phyloP scores from a whole-genome alignment of 2,329 filamentous ascomycete species.

The Fusarium succisae region DNA sequence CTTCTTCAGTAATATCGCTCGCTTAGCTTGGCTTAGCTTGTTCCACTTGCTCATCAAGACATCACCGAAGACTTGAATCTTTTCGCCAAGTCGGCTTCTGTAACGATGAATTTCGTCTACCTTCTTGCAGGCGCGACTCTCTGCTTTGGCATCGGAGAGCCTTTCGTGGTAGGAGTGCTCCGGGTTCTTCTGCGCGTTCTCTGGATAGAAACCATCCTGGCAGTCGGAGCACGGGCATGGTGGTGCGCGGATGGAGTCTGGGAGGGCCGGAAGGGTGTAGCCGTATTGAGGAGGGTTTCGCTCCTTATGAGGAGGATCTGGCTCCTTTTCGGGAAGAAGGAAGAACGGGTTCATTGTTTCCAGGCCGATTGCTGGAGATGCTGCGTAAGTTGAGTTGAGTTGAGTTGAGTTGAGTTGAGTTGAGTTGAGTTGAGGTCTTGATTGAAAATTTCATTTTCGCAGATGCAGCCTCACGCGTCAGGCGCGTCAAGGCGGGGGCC shows the following conservation, averaged over 20 bases:
- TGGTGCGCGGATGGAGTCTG: not conserved
- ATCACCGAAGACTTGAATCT: accelerated
- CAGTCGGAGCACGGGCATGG: accelerated
- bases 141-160: too few relatives aligned
- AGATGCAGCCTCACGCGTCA: accelerated
- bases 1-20: accelerated
- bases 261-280: too few relatives aligned
- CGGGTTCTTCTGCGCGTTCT: too few relatives aligned
- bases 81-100: too few relatives aligned
- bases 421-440: accelerated
- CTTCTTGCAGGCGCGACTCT: too few relatives aligned
- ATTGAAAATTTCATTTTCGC: not conserved
- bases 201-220: not conserved
- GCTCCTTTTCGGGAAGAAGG: not conserved
- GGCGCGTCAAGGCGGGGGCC: not conserved
- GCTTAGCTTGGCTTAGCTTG: accelerated
- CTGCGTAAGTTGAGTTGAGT: accelerated
- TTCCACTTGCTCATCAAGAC: accelerated
- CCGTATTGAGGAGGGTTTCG: too few relatives aligned
- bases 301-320: not conserved
- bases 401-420: too few relatives aligned
- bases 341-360: not conserved
- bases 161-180: too few relatives aligned
- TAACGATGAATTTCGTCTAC: too few relatives aligned
- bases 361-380: not conserved